phyloP scores from a whole-genome alignment of 805 yeast genomes.

The Candida manassasensis region DNA sequence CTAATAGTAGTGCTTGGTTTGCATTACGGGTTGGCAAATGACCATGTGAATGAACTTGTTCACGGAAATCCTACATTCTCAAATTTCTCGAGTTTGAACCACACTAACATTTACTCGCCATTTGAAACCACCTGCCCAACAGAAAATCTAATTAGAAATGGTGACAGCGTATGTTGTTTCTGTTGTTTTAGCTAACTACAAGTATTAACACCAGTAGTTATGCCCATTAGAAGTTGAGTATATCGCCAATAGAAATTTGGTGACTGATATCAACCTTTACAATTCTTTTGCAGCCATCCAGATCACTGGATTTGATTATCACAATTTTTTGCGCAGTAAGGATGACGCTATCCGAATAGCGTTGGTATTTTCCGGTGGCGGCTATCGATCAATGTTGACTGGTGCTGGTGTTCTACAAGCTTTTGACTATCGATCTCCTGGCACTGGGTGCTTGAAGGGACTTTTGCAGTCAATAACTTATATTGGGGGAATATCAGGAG shows the following conservation, averaged over 20 bases:
- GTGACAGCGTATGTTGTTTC: constrained; percentile 14
- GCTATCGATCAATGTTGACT: constrained; percentile 55
- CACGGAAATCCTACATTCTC: neutral
- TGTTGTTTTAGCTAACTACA: neutral
- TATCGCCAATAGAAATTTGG: constrained; percentile 21
- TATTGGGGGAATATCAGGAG: constrained; percentile 67
- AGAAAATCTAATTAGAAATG: constrained; percentile 14
- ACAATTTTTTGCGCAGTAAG: constrained; percentile 14
- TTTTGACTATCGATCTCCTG: constrained; percentile 41
- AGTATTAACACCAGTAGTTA: constrained; percentile 7
- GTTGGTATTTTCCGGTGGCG: constrained; percentile 47
- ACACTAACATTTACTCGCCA: constrained; percentile 19
- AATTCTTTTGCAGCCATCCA: constrained; percentile 24
- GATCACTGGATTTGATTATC: constrained; percentile 30
- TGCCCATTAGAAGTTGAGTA: constrained; percentile 22
- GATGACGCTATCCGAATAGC: constrained; percentile 26
- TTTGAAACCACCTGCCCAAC: constrained; percentile 22
- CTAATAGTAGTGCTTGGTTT: too few species aligned
- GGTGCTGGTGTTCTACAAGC: constrained; percentile 56
- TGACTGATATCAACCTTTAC: constrained; percentile 20
- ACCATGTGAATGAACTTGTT: too few species aligned
- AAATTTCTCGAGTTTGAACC: constrained; percentile 8
- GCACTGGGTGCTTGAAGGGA: constrained; percentile 40
- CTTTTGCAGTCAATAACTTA: constrained; percentile 51
- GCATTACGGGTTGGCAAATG: too few species aligned